These are phyloP conservation scores for Calonectria pteridis DNA, from an alignment of 2,329 filamentous ascomycete species.

Conservation along the genomic window DNA sequence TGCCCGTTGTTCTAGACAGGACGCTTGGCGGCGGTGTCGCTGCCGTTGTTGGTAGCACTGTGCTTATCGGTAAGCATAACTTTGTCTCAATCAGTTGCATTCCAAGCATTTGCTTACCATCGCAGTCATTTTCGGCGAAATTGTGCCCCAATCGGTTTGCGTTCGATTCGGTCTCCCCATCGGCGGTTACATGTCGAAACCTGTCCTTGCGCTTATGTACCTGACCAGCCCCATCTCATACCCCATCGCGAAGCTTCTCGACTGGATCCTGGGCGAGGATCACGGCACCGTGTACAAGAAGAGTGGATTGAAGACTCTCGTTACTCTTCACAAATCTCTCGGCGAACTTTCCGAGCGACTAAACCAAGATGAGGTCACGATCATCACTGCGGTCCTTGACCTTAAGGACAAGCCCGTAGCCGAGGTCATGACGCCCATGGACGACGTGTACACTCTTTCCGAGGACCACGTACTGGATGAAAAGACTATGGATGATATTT, in stretches of 20 bases:
- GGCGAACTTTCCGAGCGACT: slow-evolving; percentile 89
- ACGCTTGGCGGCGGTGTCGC: slow-evolving; percentile 95
- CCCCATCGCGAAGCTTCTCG: slow-evolving; percentile 95
- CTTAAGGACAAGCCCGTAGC: slow-evolving; percentile 96
- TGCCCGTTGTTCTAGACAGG: slow-evolving; percentile 94
- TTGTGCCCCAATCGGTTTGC: slow-evolving; percentile 95
- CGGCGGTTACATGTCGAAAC: slow-evolving; percentile 91
- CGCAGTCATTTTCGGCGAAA: slow-evolving; percentile 95
- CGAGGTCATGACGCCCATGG: slow-evolving; percentile 98
- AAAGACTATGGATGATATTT: slow-evolving; percentile 91
- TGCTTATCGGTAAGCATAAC: slow-evolving; percentile 82
- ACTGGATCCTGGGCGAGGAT: slow-evolving; percentile 92
- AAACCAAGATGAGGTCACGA: slow-evolving; percentile 98
- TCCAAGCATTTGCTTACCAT: slow-evolving; percentile 33
- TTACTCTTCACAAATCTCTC: slow-evolving; percentile 92
- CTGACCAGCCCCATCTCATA: slow-evolving; percentile 89
- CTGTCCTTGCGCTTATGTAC: slow-evolving; percentile 92
- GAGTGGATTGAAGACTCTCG: slow-evolving; percentile 94
- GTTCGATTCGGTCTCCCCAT: slow-evolving; percentile 96
- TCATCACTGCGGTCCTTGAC: slow-evolving; percentile 96
- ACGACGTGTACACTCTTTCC: slow-evolving; percentile 97
- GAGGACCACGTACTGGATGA: slow-evolving; percentile 94
- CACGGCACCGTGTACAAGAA: slow-evolving; percentile 99
- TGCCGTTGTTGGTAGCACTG: slow-evolving; percentile 91
- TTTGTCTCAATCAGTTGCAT: not conserved